Conservation (phyloP, 192 early-diverging fungal genomes). For the Nowakowskiella sp. region DNA sequence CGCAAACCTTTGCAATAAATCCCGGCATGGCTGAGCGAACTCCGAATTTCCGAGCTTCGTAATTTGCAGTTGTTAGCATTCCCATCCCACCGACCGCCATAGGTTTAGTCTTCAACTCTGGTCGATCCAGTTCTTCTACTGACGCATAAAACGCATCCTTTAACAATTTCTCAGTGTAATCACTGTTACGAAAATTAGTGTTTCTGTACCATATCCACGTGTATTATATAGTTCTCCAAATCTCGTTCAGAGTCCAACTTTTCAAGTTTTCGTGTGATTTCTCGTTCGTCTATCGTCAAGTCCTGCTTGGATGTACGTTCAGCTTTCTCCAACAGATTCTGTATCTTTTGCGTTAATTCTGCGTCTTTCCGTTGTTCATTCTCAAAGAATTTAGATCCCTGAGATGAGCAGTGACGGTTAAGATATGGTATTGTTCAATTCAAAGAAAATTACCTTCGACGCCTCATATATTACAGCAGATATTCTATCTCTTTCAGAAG, state of each 20-base stretch:
- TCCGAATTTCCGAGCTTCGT: slow-evolving; percentile 54
- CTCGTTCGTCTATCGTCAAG: slow-evolving; percentile 20
- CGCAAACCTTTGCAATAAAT: too few species aligned
- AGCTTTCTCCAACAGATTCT: slow-evolving; percentile 27
- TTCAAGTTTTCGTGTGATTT: slow-evolving; percentile 31
- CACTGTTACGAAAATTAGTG: background rate
- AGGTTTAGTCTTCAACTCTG: slow-evolving; percentile 48
- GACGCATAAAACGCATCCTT: slow-evolving; percentile 61
- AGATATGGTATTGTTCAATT: background rate
- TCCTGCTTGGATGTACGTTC: slow-evolving; percentile 26
- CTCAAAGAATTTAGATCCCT: slow-evolving; percentile 48
- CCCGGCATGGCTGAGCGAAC: slow-evolving; percentile 62
- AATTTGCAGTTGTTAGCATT: slow-evolving; percentile 62
- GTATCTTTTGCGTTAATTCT: slow-evolving; percentile 26
- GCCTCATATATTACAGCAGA: slow-evolving; percentile 57
- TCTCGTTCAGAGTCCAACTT: slow-evolving; percentile 36
- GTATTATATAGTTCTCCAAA: slow-evolving; percentile 44
- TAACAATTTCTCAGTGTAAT: slow-evolving; percentile 10
- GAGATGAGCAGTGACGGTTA: background rate
- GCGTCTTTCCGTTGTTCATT: slow-evolving; percentile 38
- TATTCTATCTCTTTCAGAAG: too few species aligned
- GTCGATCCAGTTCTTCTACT: slow-evolving; percentile 59
- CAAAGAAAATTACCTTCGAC: slow-evolving; percentile 37
- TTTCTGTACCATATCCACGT: slow-evolving; percentile 55
- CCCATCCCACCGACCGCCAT: slow-evolving; percentile 50